These are phyloP conservation scores for Angophora floribunda DNA, from an alignment of 345 rosid species.

Conservation along the genomic window DNA sequence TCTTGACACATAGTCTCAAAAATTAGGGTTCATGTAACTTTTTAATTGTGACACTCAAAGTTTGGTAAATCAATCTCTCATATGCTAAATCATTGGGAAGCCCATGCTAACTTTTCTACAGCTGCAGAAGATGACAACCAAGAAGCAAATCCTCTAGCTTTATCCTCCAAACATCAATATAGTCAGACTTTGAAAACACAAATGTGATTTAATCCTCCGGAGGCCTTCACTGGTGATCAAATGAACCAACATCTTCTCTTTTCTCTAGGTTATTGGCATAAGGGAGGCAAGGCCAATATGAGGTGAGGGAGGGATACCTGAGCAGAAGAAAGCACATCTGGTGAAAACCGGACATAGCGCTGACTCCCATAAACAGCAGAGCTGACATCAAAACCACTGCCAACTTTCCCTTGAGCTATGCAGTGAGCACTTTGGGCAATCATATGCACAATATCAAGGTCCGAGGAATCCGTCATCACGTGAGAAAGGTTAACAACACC, in stretches of 20 bases:
- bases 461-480: slow-evolving; percentile 23
- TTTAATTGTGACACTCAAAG: neutral
- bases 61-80: neutral
- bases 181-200: neutral
- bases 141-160: neutral
- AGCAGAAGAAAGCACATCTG: slow-evolving; percentile 73
- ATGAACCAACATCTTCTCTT: neutral
- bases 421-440: slow-evolving; percentile 95
- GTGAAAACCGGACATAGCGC: slow-evolving; percentile 88
- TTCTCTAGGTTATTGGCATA: neutral
- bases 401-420: slow-evolving; percentile 96
- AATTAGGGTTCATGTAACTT: neutral
- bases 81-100: neutral
- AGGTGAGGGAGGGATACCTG: slow-evolving; percentile 46
- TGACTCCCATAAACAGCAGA: slow-evolving; percentile 98
- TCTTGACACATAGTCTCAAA: neutral
- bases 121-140: neutral
- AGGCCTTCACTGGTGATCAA: neutral
- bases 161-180: neutral
- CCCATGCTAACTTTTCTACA: neutral
- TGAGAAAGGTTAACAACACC: slow-evolving; percentile 67
- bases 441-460: slow-evolving; percentile 71
- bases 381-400: slow-evolving; percentile 98
- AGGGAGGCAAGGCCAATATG: neutral
- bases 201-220: neutral